Evolutionary conservation across 2,329 filamentous ascomycete species (phyloP), one percentile per base, ranked within the genome.

Genomic region (Penicillium griseofulvum): DNA sequence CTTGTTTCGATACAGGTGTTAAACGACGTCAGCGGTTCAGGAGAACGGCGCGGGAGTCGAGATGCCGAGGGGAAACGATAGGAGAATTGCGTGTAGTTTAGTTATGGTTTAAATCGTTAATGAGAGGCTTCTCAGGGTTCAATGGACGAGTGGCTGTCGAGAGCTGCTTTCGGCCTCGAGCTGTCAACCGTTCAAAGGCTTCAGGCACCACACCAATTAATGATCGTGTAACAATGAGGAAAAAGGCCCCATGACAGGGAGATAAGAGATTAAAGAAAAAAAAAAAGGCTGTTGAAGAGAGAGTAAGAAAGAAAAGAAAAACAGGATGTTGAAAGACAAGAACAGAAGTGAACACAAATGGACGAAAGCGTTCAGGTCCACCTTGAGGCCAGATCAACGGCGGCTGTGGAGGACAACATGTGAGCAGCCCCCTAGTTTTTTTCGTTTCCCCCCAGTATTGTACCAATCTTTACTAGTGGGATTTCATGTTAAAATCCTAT

Each of bases 351-450:
- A 60, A 65, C 61, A 61, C 63, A 65, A 64, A 64, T 63, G 65
- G 61, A 66, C 61, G 67, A 65, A 68, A 66, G 64, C 65, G 61
- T 60, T 55, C 58, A 49, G 46, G 52, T 53, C 60, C 61, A 58
- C 54, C 65, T 68, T 71, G 56, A 72, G 70, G 70, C 67, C 70
- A 72, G 70, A 72, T 71, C 67, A 63, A 67, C 68, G 60, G 55
- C 57, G 57, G 62, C 52, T 56, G 57, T 51, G 34, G 44, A 55
- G 50, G 53, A 58, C 51, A 55, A 59, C 55, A 45, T 33, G 60
- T 58, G 57, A 61, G 52, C 49, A 55, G 50, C 58, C 63, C 58
- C 56, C 58, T 60, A 58, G 55, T 34, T 54, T 52, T 64, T 57
- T 39, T 38, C n/a, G n/a, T 54, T 31, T 4, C 11, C 54, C 58